Conservation (phyloP, 768 basidiomycete species). For the Pleurotus tuber-regium region DNA sequence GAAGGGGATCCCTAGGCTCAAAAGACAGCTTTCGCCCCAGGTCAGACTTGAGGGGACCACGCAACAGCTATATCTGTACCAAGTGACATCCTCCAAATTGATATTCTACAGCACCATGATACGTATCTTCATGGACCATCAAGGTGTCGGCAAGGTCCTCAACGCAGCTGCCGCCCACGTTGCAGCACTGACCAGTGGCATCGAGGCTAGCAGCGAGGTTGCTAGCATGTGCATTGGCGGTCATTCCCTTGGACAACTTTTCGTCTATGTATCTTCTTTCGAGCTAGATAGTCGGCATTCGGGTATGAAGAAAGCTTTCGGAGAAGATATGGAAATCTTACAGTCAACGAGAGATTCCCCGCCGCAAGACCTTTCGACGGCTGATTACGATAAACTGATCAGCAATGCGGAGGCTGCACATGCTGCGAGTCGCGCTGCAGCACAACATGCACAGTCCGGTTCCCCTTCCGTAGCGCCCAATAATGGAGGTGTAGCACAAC, state of each 20-base stretch:
- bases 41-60: too few species aligned
- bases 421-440: slow-evolving; percentile 4
- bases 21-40: too few species aligned
- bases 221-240: slow-evolving; percentile 4
- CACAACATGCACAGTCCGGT: too few species aligned
- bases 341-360: background rate
- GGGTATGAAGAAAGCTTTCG: slow-evolving; percentile 8
- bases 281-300: slow-evolving; percentile 3
- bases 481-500: background rate
- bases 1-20: too few species aligned
- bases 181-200: slow-evolving; percentile 7
- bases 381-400: slow-evolving; percentile 3
- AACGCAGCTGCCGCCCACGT: slow-evolving; percentile 5
- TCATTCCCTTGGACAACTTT: slow-evolving; percentile 1
- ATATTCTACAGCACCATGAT: too few species aligned
- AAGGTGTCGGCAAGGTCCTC: slow-evolving; percentile 1
- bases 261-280: slow-evolving; percentile 2
- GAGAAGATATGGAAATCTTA: slow-evolving; percentile 7
- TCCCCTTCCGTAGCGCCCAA: background rate
- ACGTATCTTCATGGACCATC: background rate
- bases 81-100: too few species aligned
- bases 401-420: slow-evolving; percentile 4
- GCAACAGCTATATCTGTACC: too few species aligned
- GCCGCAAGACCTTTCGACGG: background rate
- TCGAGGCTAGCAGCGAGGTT: slow-evolving; percentile 8